Percentiles rank a stretch among this genome's conserved stretches.
Conservation (phyloP, 164 flowering plant species). For the Chimonanthus salicifolius region DNA sequence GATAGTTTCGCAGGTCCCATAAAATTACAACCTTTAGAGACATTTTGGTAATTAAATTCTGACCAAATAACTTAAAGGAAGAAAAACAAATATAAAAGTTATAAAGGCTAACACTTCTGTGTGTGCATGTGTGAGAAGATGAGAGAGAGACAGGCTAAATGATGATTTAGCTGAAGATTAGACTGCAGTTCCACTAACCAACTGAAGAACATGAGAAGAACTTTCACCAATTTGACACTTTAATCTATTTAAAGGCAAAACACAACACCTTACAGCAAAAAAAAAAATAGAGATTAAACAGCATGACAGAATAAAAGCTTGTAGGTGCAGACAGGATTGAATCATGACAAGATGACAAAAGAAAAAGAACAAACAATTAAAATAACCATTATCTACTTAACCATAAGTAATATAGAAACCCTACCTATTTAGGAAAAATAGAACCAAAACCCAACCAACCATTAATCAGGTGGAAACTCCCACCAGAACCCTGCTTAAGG, state of each 20-base stretch:
- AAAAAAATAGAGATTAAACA: not conserved
- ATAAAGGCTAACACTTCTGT: too few relatives aligned
- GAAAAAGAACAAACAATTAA: too few relatives aligned
- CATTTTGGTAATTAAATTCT: constrained; percentile 1
- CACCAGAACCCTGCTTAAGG: too few relatives aligned
- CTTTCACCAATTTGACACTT: not conserved
- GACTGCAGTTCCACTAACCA: not conserved
- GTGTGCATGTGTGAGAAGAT: too few relatives aligned
- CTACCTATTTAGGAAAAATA: too few relatives aligned
- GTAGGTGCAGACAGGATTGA: not conserved
- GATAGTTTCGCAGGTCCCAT: constrained; percentile 74
- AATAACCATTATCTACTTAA: too few relatives aligned
- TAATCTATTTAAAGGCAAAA: not conserved
- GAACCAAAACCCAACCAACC: too few relatives aligned
- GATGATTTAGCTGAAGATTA: not conserved
- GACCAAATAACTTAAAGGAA: not conserved
- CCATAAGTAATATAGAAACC: too few relatives aligned
- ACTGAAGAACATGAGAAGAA: not conserved
- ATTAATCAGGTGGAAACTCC: too few relatives aligned
- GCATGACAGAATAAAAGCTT: not conserved
- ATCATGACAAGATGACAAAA: too few relatives aligned
- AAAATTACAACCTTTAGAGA: constrained; percentile 72
- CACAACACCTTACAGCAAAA: not conserved
- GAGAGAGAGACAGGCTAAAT: too few relatives aligned
- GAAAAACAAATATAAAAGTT: not conserved